Evolutionary conservation across 345 rosid genomes (phyloP).

Genomic region (Geranium brycei): DNA sequence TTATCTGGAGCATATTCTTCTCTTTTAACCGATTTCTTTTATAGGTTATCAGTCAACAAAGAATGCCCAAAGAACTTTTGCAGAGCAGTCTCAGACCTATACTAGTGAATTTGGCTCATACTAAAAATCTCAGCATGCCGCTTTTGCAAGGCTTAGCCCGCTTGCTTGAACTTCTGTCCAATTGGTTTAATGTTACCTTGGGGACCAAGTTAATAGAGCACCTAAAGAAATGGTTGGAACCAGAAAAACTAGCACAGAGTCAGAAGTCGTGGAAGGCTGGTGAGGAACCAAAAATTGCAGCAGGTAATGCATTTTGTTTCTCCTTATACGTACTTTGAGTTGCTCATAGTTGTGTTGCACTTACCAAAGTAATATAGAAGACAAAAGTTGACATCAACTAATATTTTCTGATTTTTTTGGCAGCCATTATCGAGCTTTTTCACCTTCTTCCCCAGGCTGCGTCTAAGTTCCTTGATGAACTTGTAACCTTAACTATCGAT

Average conservation of each 20-base stretch:
- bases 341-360: neutral
- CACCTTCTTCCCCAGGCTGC: conserved; percentile 98
- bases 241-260: conserved; percentile 89
- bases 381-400: too few species aligned
- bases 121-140: conserved; percentile 98
- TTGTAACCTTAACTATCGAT: conserved; percentile 86
- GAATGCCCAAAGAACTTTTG: conserved; percentile 97
- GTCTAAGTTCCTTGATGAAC: conserved; percentile 86
- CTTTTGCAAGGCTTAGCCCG: conserved; percentile 97
- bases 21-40: neutral
- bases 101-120: conserved; percentile 86
- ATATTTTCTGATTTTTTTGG: conserved; percentile 15
- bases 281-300: conserved; percentile 98
- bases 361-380: too few species aligned
- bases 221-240: conserved; percentile 97
- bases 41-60: conserved; percentile 91
- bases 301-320: conserved; percentile 38
- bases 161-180: conserved; percentile 89
- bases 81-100: conserved; percentile 99
- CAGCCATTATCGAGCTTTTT: conserved; percentile 98
- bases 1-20: neutral
- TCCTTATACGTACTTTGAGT: neutral
- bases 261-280: conserved; percentile 96
- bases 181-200: conserved; percentile 95
- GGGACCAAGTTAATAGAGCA: conserved; percentile 97